Evolutionary conservation across 2,329 filamentous ascomycete genomes (phyloP), one percentile per base, ranked within the genome.

Genomic region (Penicillium sp.): DNA sequence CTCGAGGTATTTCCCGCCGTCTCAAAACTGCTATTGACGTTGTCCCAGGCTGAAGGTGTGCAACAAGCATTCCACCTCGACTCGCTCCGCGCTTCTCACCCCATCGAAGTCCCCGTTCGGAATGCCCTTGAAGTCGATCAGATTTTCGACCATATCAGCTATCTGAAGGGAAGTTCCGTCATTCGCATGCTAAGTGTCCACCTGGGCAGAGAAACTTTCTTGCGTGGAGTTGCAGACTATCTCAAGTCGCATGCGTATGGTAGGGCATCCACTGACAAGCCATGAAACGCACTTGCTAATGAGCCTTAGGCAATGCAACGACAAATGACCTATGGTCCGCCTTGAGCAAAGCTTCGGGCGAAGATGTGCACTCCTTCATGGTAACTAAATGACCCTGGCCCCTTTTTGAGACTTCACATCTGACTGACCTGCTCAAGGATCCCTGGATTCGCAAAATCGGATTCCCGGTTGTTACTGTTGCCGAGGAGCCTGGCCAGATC

Each of bases 91-190:
- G 88, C 89, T 35, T 95, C 90, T 41, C 93, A 99, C 70, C 88
- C 93, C 8, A 96, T 99, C 59, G 92, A 99, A 70, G 93, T 99
- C 6, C 88, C 90, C 0, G 93, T 99, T 27, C 85, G 84, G 61
- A 91, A 96, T 68, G 93, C 91, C 27, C 81, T 97, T 10, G 93
- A 97, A 61, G 89, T 97, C 57, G 95, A 97, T 70, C 93, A 99
- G 71, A 95, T 97, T 58, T 99, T 99, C 65, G 93, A 99, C 69
- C 82, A 86, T 68, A 97, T 99, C 72, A 95, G 88, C 72, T 99
- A 97, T 68, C 79, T 95, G 55, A 97, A 99, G 76, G 93, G 93
- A 30, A 95, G 89, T 74, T 95, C 92, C 2, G 88, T 93, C 52
- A 93, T 99, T 65, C 87, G 93, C 65, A 99, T 99, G 93, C 75